These are phyloP conservation scores for Caloboletus firmus DNA, from an alignment of 1,284 basidiomycete genomes.

Conservation along the genomic window DNA sequence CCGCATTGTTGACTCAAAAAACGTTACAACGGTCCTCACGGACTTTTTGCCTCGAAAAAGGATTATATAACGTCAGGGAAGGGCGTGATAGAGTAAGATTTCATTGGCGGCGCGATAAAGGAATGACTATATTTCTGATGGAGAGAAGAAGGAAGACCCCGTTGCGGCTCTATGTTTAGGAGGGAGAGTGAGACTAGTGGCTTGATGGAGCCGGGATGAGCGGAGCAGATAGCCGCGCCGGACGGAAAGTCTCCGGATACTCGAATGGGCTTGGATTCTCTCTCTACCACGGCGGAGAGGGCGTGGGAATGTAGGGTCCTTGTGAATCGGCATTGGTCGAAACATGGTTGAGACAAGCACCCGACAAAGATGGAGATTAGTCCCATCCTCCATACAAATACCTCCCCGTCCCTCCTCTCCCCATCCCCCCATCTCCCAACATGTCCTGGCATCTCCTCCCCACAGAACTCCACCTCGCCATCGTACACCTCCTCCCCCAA, in stretches of 20 bases:
- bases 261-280: slow-evolving; percentile 17
- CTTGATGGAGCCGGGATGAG: slow-evolving; percentile 18
- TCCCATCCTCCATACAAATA: slow-evolving; percentile 4
- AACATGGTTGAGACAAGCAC: neutral
- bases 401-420: neutral
- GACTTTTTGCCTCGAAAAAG: neutral
- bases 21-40: neutral
- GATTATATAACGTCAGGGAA: neutral
- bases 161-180: too few species aligned
- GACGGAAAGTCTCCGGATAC: slow-evolving; percentile 28
- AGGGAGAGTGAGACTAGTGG: neutral
- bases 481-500: slow-evolving; percentile 52
- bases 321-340: slow-evolving; percentile 22
- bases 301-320: slow-evolving; percentile 21
- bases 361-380: slow-evolving; percentile 22
- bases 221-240: slow-evolving; percentile 24
- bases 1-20: neutral
- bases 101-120: neutral
- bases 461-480: slow-evolving; percentile 59
- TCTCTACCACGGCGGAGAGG: slow-evolving; percentile 1
- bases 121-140: too few species aligned
- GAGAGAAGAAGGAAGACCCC: too few species aligned
- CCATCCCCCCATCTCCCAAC: slow-evolving; percentile 15
- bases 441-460: slow-evolving; percentile 60
- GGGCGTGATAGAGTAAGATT: too few species aligned